Evolutionary conservation across 345 rosid species (phyloP).

Genomic region (Passiflora organensis): DNA sequence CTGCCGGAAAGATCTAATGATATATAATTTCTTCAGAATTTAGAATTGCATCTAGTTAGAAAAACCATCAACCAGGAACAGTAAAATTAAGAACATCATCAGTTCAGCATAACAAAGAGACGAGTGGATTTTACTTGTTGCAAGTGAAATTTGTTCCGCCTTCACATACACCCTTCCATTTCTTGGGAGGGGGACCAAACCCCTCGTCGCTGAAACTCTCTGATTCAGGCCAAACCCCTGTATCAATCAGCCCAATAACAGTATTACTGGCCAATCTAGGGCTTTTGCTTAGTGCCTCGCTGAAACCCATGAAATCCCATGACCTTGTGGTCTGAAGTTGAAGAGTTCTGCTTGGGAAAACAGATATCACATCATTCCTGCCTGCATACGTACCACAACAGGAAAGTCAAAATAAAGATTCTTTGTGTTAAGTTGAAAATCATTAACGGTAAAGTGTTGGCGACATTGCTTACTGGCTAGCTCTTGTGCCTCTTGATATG

Average conservation of each 20-base stretch:
- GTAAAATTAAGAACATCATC: too few species aligned
- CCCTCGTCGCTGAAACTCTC: constrained; percentile 10
- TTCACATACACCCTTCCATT: constrained; percentile 12
- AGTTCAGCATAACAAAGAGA: too few species aligned
- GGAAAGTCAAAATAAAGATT: too few species aligned
- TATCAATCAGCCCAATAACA: not conserved
- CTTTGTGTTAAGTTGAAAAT: not conserved
- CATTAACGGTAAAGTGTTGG: not conserved
- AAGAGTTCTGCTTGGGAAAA: not conserved
- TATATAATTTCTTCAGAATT: too few species aligned
- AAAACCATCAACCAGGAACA: too few species aligned
- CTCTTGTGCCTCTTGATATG: not conserved
- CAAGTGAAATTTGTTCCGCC: constrained; percentile 4
- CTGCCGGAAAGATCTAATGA: too few species aligned
- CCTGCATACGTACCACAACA: not conserved
- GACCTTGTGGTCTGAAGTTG: constrained; percentile 4
- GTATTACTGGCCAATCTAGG: not conserved
- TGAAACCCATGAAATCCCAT: constrained; percentile 7
- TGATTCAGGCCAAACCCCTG: constrained; percentile 10
- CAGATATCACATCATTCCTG: not conserved
- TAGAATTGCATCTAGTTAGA: too few species aligned
- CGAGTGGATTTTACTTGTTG: constrained; percentile 14
- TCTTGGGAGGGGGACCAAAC: not conserved
- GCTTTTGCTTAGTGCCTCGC: not conserved
- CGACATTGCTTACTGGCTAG: not conserved